These are phyloP conservation scores for Chenopodium berlandieri DNA, from an alignment of 148 eudicot genomes.

Conservation along the genomic window DNA sequence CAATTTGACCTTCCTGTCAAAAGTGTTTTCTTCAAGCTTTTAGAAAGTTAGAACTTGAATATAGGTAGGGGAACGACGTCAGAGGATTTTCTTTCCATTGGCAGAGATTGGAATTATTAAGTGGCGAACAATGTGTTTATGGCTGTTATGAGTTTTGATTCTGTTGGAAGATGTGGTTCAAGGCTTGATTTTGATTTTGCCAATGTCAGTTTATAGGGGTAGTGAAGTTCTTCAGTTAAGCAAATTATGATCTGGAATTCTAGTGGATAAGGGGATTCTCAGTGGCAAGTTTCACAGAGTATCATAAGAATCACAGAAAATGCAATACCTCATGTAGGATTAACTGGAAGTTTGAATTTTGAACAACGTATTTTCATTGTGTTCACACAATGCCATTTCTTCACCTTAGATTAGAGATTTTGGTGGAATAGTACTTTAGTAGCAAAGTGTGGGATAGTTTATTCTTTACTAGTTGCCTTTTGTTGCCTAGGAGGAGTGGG, in stretches of 20 bases:
- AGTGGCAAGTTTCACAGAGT: not conserved
- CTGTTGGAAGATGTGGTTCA: not conserved
- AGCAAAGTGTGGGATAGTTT: not conserved
- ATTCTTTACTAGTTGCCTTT: not conserved
- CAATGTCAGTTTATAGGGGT: not conserved
- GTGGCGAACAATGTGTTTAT: not conserved
- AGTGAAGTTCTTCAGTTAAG: not conserved
- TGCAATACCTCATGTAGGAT: slow-evolving; percentile 2
- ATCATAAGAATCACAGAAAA: not conserved
- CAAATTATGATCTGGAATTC: not conserved
- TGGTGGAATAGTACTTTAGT: not conserved
- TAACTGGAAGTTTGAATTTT: not conserved
- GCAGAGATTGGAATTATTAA: not conserved
- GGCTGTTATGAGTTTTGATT: not conserved
- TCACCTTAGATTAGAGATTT: not conserved
- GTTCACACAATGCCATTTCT: not conserved
- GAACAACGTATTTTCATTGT: not conserved
- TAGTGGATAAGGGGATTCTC: not conserved
- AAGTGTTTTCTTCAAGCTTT: not conserved
- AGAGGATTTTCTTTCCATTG: not conserved
- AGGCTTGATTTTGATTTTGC: not conserved
- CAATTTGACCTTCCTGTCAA: not conserved
- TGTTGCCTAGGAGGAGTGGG: not conserved
- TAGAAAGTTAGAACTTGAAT: not conserved
- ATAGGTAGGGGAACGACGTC: not conserved